Evolutionary conservation across 148 eudicot species (phyloP).

Genomic region (Polygonum maritimum): DNA sequence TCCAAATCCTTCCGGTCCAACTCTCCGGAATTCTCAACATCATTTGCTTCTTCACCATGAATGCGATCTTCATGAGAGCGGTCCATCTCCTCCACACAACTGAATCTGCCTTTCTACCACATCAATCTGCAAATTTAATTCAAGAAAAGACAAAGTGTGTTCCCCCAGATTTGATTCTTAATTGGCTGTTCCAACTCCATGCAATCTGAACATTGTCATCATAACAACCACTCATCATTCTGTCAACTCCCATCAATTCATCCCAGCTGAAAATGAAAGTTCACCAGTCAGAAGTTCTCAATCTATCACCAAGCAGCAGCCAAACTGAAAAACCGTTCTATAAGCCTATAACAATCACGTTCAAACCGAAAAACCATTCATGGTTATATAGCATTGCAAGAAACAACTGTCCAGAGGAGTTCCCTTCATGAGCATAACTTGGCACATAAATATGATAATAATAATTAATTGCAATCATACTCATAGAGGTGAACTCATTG

Average conservation of each 20-base stretch:
- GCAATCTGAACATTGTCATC: background rate
- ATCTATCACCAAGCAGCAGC: background rate
- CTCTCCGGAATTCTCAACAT: constrained; percentile 29
- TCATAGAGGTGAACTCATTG: background rate
- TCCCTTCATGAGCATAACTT: background rate
- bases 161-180: background rate
- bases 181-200: background rate
- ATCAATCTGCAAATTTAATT: background rate
- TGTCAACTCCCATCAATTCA: constrained; percentile 50
- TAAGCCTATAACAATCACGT: background rate
- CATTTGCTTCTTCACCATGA: constrained; percentile 23
- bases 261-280: constrained; percentile 40
- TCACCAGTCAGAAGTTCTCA: background rate
- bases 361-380: background rate
- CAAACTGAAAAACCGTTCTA: background rate
- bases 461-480: background rate
- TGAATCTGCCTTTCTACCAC: background rate
- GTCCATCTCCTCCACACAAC: constrained; percentile 21
- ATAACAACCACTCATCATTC: constrained; percentile 9
- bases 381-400: background rate
- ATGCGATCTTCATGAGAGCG: constrained; percentile 13
- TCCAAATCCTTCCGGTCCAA: constrained; percentile 32
- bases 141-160: background rate
- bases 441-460: background rate
- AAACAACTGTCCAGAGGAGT: background rate